Conservation (phyloP, 306 rosid species). For the Hippophae tibetana region DNA sequence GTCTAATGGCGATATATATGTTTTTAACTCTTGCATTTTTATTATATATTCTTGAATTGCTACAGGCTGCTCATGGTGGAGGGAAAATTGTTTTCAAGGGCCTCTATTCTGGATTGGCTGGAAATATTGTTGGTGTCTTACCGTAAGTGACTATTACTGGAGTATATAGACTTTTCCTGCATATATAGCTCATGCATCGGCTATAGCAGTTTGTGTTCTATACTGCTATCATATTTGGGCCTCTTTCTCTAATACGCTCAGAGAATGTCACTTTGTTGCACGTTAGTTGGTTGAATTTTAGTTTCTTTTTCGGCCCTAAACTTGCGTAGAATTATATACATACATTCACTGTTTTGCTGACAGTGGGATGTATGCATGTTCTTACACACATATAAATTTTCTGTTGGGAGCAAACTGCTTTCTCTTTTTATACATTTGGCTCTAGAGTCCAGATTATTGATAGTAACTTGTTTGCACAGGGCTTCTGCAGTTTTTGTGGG, state of each 20-base stretch:
- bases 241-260: too few relatives aligned
- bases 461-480: conserved; percentile 39
- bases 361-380: too few relatives aligned
- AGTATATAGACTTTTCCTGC: conserved; percentile 14
- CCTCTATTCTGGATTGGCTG: conserved; percentile 92
- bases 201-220: neutral
- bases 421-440: neutral
- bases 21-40: neutral
- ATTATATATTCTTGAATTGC: conserved; percentile 7
- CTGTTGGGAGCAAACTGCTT: neutral
- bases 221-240: neutral
- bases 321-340: too few relatives aligned
- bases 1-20: neutral
- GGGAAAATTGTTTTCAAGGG: conserved; percentile 68
- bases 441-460: neutral
- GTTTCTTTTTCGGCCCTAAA: too few relatives aligned
- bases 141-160: conserved; percentile 56
- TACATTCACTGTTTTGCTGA: too few relatives aligned
- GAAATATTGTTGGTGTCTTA: conserved; percentile 91
- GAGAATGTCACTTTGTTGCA: too few relatives aligned
- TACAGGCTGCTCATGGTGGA: conserved; percentile 85
- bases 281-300: too few relatives aligned
- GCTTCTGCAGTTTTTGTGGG: conserved; percentile 95
- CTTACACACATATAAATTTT: too few relatives aligned
- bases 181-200: neutral